Percentiles rank a stretch among this genome's conserved stretches.
These are phyloP conservation scores for Acacia confusa DNA, from an alignment of 306 rosid genomes.

Conservation along the genomic window DNA sequence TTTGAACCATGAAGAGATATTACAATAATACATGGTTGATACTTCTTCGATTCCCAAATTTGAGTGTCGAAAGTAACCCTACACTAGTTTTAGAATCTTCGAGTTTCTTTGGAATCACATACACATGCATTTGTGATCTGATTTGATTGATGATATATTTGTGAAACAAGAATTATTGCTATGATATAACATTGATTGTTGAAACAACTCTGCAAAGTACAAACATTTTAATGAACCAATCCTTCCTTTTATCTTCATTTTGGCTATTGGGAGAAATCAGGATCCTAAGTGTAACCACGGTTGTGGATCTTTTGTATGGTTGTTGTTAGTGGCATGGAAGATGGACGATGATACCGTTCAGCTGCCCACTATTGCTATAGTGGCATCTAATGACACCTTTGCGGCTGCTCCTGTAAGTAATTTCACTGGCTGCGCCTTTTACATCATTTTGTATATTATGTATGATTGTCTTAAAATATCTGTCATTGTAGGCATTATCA, in stretches of 20 bases:
- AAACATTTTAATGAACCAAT: background rate
- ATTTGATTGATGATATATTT: background rate
- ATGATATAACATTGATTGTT: background rate
- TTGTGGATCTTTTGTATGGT: constrained; percentile 35
- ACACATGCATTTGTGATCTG: background rate
- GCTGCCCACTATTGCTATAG: constrained; percentile 89
- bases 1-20: background rate
- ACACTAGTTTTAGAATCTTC: background rate
- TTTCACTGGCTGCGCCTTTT: background rate
- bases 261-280: background rate
- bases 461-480: background rate
- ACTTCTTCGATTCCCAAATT: background rate
- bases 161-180: background rate
- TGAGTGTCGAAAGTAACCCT: background rate
- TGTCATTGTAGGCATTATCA: constrained; percentile 65
- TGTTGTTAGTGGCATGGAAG: constrained; percentile 84
- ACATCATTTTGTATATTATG: background rate
- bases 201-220: background rate
- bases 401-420: constrained; percentile 45
- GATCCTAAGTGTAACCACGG: background rate
- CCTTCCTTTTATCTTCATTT: background rate
- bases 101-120: background rate
- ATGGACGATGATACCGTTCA: constrained; percentile 82
- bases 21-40: constrained; percentile 7
- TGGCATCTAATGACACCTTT: constrained; percentile 75